Percentiles rank a stretch among this genome's conserved stretches.
These are phyloP conservation scores for Colletotrichum echinochloae DNA, from an alignment of 2,329 filamentous ascomycete genomes.

Conservation along the genomic window DNA sequence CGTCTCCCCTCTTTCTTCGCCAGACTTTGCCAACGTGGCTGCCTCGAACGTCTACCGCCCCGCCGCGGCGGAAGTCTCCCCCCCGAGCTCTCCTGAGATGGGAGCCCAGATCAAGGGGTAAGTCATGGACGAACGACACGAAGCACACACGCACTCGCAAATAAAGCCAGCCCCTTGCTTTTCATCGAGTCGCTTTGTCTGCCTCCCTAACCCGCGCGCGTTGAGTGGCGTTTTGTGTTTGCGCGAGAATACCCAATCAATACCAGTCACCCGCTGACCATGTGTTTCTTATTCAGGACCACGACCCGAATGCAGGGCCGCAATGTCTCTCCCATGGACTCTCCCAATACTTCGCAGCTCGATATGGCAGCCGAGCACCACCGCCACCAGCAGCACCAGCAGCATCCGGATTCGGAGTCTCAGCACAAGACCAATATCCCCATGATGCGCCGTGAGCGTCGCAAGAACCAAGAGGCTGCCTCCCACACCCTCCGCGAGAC, in stretches of 20 bases:
- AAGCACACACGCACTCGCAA: background rate
- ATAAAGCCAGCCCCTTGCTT: background rate
- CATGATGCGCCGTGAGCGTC: conserved; percentile 63
- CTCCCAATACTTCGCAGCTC: conserved; percentile 51
- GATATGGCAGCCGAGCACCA: conserved; percentile 19
- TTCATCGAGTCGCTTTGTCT: background rate
- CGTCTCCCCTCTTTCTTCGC: conserved; percentile 20
- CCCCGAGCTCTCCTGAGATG: conserved; percentile 68
- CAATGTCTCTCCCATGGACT: conserved; percentile 66
- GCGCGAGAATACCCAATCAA: conserved; percentile 1
- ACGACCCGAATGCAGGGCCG: conserved; percentile 33
- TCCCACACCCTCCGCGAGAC: conserved; percentile 52
- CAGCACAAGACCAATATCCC: conserved; percentile 60
- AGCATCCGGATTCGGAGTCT: conserved; percentile 42
- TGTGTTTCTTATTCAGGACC: conserved; percentile 29
- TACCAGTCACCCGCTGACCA: conserved; percentile 39
- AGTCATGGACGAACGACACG: conserved; percentile 46
- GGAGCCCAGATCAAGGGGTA: conserved; percentile 54
- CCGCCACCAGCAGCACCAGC: conserved; percentile 40
- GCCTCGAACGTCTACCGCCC: conserved; percentile 33
- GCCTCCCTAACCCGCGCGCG: conserved; percentile 37
- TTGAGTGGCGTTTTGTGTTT: conserved; percentile 2
- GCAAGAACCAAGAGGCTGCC: conserved; percentile 57
- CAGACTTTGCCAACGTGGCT: conserved; percentile 42
- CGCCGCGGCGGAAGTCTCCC: conserved; percentile 59